Base-by-base conservation (phyloP, 331 rosid species). In the Dryas integrifolia region DNA sequence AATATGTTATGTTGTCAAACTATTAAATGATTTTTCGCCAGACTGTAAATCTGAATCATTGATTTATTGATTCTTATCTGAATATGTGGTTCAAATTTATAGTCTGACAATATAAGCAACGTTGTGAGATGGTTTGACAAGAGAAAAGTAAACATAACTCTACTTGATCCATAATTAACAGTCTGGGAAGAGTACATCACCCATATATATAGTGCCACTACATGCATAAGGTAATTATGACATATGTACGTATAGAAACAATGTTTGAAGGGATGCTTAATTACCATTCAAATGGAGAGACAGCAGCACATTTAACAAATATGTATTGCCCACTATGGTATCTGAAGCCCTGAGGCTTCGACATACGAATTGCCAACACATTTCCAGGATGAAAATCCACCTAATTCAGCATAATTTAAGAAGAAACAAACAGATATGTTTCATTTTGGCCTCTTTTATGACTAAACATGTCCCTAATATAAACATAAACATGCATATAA, bases 221-320 rank as follows among this genome's bases (percentile, higher is more conserved):
- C 35, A 30, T 30, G 35, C 35, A 30, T 30, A 30, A 30, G 35
- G 35, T 30, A 30, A 30, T 30, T 30, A 30, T 30, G 35, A 50
- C 55, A 50, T 35, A 55, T 55, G 3, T 18, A 55, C n/a, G 3
- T 18, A 5, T 18, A 24, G 21, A 58, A 58, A 26, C 13, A 5
- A 58, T 26, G 63, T 5, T 58, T 30, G 26, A 58, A 40, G 15
- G 12, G 3, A 2, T 30, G 35, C 35, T 30, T 24, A 16, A 81
- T 56, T 87, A 91, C 97, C 97, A 91, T 78, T 91, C 97, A 70
- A 91, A 83, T 70, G 89, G 86, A 69, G 97, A 91, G 46, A 91
- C 87, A 46, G 86, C 87, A 70, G 96, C 88, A 85, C 96, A 91
- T 43, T 88, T 91, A 73, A 91, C 81, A 76, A 85, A 83, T 82